These are phyloP conservation scores for Fulvia fulva DNA, from an alignment of 2,329 filamentous ascomycete species.

Conservation along the genomic window DNA sequence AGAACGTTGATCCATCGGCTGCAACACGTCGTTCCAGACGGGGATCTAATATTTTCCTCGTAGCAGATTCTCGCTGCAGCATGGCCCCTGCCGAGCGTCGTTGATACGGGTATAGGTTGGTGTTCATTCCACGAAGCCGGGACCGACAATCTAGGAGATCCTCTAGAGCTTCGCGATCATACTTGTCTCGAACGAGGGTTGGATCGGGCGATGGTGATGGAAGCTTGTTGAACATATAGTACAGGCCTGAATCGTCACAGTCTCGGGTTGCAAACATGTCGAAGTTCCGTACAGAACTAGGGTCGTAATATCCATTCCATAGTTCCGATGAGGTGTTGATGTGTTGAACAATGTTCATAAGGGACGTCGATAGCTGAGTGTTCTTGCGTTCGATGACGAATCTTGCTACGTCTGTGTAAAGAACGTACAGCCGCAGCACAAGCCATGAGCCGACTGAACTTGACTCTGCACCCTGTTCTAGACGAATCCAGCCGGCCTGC, in stretches of 20 bases:
- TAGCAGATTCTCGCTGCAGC: conserved; percentile 72
- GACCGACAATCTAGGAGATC: conserved; percentile 6
- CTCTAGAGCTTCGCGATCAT: conserved; percentile 47
- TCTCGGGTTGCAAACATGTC: conserved; percentile 42
- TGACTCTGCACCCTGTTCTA: conserved; percentile 9
- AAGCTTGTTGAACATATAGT: conserved; percentile 69
- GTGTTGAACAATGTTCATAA: conserved; percentile 47
- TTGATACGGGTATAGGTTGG: conserved; percentile 73
- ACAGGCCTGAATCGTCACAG: conserved; percentile 49
- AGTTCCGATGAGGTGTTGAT: conserved; percentile 54
- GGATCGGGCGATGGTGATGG: conserved; percentile 63
- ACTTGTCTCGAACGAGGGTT: conserved; percentile 46
- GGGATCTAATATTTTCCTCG: conserved; percentile 66
- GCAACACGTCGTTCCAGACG: conserved; percentile 60
- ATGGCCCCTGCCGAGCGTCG: conserved; percentile 74
- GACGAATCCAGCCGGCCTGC: conserved; percentile 22
- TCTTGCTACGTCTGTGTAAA: conserved; percentile 52
- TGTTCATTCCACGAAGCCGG: conserved; percentile 51
- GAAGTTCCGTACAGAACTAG: conserved; percentile 27
- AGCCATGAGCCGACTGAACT: conserved; percentile 4
- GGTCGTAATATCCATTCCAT: conserved; percentile 51
- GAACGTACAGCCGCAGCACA: conserved; percentile 26
- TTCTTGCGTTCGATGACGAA: conserved; percentile 50
- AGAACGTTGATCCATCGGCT: conserved; percentile 62
- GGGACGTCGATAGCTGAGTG: conserved; percentile 42